Percentiles rank a stretch among this genome's conserved stretches.
These are phyloP conservation scores for Tulasnella sp. DNA, from an alignment of 768 basidiomycete genomes.

Conservation along the genomic window DNA sequence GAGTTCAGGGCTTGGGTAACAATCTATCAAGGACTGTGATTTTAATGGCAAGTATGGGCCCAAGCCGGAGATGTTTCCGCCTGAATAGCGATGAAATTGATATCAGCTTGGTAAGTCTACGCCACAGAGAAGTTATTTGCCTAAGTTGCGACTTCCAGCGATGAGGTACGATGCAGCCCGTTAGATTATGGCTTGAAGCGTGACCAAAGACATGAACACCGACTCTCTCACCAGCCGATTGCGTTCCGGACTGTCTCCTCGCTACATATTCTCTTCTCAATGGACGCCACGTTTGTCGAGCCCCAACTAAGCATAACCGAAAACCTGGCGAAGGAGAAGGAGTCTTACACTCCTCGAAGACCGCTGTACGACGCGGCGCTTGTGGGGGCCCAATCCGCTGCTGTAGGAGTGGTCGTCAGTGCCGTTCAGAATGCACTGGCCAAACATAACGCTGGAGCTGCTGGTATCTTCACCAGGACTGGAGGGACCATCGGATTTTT, in stretches of 20 bases:
- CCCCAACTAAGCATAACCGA: not conserved
- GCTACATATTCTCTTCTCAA: not conserved
- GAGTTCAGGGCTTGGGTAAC: not conserved
- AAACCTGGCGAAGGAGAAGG: not conserved
- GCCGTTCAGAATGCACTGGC: conserved; percentile 71
- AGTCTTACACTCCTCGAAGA: conserved; percentile 16
- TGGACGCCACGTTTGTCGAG: not conserved
- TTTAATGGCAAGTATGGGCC: conserved; percentile 1
- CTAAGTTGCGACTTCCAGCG: no score
- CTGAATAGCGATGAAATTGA: no score
- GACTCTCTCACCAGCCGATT: not conserved
- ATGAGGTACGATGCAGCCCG: no score
- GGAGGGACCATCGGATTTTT: conserved; percentile 88
- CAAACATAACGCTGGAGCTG: conserved; percentile 63
- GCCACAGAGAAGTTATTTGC: no score
- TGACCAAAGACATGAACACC: not conserved
- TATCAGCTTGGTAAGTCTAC: no score
- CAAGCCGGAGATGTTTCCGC: no score
- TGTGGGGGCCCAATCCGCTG: conserved; percentile 27
- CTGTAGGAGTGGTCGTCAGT: conserved; percentile 32
- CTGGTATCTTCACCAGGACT: conserved; percentile 77
- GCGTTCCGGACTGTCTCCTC: not conserved
- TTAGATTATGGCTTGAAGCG: no score
- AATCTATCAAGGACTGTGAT: not conserved
- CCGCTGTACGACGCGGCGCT: conserved; percentile 22